Evolutionary conservation across 257 asterid species (phyloP), one percentile per base, ranked within the genome.

Genomic region (Salvia hispanica): DNA sequence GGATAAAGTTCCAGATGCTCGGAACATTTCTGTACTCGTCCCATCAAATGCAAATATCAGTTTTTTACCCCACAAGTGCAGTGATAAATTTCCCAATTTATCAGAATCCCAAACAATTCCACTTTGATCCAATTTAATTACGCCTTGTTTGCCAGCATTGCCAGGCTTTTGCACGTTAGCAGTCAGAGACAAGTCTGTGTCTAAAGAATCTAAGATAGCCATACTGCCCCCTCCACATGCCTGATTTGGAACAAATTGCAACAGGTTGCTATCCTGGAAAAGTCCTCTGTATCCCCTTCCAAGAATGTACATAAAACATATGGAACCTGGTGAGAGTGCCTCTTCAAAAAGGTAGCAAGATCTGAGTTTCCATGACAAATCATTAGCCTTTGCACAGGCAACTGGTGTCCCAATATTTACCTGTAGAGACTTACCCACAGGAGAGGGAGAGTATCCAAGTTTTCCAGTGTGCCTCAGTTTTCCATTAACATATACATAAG

Each of bases 201-300:
- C 99, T 77, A 94, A 82, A 74, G 99, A 88, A 85, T 94, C 99
- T 73, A 94, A 85, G 73, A 94, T 91, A 73, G 99, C 89, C 99
- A 94, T 94, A 78, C 95, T 85, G 36, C 97, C 99, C 69, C 97
- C 99, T 14, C 99, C 95, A 78, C 99, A 94, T 50, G 99, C 97
- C 85, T 91, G 97, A 76, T 85, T 88, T 39, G 99, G 97, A 77
- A 94, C 91, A 83, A 94, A 94, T 56, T 83, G 96, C 82, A 91
- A 77, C 73, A 94, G 76, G 79, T 94, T 79, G 69, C 88, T 81
- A 67, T 94, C 97, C 82, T 91, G 99, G 85, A 94, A 94, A 57
- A 94, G 88, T 46, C 99, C 99, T 84, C 91, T 86, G 68, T 94
- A 94, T 66, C 96, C 97, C 78, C 96, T 79, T 51, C 99, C 99